Evolutionary conservation across 345 rosid species (phyloP).

Genomic region (Punica granatum): DNA sequence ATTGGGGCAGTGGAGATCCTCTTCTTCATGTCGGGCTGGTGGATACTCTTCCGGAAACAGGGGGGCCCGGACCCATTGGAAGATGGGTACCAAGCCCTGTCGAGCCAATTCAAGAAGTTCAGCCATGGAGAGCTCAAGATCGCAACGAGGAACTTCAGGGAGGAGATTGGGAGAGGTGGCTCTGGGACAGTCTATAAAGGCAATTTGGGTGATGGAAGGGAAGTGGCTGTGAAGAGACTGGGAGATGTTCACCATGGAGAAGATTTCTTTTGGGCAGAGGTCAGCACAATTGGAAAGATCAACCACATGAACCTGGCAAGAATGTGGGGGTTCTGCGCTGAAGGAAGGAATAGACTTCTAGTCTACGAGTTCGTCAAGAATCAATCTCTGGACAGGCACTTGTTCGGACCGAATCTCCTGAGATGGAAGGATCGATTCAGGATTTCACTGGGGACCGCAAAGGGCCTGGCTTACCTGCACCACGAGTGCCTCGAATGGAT

Average conservation of each 20-base stretch:
- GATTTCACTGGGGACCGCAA: conserved; percentile 20
- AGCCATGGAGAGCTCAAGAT: conserved; percentile 21
- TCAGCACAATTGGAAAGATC: conserved; percentile 21
- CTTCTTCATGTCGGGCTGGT: conserved; percentile 20
- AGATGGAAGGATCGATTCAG: conserved; percentile 14
- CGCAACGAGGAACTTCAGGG: conserved; percentile 10
- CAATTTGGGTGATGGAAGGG: conserved; percentile 13
- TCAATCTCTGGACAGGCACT: conserved; percentile 24
- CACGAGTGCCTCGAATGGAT: conserved; percentile 17
- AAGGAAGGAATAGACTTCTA: conserved; percentile 14
- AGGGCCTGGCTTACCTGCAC: conserved; percentile 24
- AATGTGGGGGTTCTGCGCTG: conserved; percentile 19
- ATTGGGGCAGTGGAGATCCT: conserved; percentile 31
- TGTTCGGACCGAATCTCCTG: conserved; percentile 2
- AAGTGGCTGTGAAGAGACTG: conserved; percentile 23
- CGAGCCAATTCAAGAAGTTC: conserved; percentile 28
- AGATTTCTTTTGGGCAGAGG: conserved; percentile 23
- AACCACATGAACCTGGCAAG: conserved; percentile 23
- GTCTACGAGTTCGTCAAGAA: conserved; percentile 22
- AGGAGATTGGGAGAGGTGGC: conserved; percentile 23
- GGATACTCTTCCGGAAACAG: conserved; percentile 20
- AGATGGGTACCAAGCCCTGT: conserved; percentile 22
- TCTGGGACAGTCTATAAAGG: conserved; percentile 24
- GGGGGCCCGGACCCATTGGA: conserved; percentile 6
- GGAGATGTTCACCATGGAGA: conserved; percentile 10